phyloP scores from a whole-genome alignment of 164 flowering plant species.

The Litsea cubeba region DNA sequence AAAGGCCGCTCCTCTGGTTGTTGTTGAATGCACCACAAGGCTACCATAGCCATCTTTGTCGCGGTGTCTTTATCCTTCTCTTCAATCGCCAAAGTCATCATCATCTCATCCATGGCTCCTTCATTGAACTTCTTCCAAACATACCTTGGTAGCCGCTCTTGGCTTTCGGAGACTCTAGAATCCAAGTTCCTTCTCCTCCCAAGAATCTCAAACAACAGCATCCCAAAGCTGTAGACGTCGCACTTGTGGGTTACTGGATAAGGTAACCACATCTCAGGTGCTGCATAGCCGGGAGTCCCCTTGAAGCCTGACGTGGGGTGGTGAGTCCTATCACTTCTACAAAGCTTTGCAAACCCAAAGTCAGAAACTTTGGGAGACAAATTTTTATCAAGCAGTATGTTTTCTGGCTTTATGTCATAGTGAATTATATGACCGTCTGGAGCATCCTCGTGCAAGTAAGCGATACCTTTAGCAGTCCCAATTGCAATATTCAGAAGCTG shows the following conservation, averaged over 20 bases:
- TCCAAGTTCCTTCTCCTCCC: slow-evolving; percentile 17
- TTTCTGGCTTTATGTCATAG: slow-evolving; percentile 9
- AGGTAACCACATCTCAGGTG: slow-evolving; percentile 7
- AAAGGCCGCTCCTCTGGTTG: slow-evolving; percentile 6
- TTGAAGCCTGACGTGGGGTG: neutral
- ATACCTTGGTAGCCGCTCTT: slow-evolving; percentile 15
- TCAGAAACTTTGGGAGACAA: slow-evolving; percentile 9
- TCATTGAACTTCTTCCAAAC: slow-evolving; percentile 18
- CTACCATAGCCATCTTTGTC: slow-evolving; percentile 7
- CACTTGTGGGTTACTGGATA: slow-evolving; percentile 20
- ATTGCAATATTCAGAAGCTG: slow-evolving; percentile 6
- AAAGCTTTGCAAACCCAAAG: slow-evolving; percentile 7
- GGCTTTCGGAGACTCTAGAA: neutral
- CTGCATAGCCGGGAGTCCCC: slow-evolving; percentile 9
- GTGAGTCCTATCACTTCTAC: neutral
- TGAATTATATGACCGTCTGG: neutral
- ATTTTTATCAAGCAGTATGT: slow-evolving; percentile 2
- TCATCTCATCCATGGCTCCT: slow-evolving; percentile 7
- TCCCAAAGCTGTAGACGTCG: slow-evolving; percentile 29
- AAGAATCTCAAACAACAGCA: slow-evolving; percentile 25
- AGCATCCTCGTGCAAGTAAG: slow-evolving; percentile 5
- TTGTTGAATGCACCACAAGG: slow-evolving; percentile 9
- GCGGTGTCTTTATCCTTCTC: neutral
- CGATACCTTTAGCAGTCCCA: slow-evolving; percentile 8
- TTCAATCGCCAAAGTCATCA: neutral